Percentiles rank a stretch among this genome's conserved stretches.
phyloP scores from a whole-genome alignment of 2,329 filamentous ascomycete species.

The Arthrinium phaeospermum region DNA sequence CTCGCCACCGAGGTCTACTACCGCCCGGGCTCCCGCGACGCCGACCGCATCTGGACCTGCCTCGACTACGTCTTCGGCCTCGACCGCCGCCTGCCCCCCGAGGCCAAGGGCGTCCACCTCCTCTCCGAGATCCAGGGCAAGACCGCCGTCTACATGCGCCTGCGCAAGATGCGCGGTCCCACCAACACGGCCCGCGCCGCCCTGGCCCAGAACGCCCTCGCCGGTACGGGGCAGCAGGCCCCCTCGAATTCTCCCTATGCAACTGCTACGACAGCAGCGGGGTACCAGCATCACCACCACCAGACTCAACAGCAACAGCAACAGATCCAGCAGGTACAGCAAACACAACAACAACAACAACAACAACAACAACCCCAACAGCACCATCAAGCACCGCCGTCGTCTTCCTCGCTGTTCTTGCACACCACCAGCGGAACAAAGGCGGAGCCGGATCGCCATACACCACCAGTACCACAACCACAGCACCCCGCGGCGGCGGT shows the following conservation, averaged over 20 bases:
- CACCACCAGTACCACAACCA: background rate
- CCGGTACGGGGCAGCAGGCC: constrained; percentile 30
- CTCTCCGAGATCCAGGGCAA: constrained; percentile 67
- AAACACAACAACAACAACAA: background rate
- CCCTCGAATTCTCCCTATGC: constrained; percentile 7
- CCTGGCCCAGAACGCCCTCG: constrained; percentile 43
- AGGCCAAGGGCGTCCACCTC: constrained; percentile 65
- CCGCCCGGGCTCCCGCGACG: constrained; percentile 60
- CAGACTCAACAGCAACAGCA: constrained; percentile 2
- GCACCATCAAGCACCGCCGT: background rate
- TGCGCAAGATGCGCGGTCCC: constrained; percentile 63
- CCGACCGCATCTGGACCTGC: constrained; percentile 71
- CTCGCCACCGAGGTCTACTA: constrained; percentile 71
- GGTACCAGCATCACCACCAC: background rate
- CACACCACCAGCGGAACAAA: constrained; percentile 14
- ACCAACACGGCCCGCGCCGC: constrained; percentile 48
- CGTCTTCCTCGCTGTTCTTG: background rate
- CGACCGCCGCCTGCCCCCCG: constrained; percentile 54
- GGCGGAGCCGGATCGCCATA: background rate
- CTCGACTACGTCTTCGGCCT: constrained; percentile 75
- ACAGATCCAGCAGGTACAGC: background rate
- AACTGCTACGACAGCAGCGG: background rate
- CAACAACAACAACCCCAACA: constrained; percentile 8
- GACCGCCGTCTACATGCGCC: constrained; percentile 62
- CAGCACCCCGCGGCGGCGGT: constrained; percentile 11